Base-by-base conservation (phyloP, 225 moss, liverwort and hornwort genomes). In the Polytrichum commune region DNA sequence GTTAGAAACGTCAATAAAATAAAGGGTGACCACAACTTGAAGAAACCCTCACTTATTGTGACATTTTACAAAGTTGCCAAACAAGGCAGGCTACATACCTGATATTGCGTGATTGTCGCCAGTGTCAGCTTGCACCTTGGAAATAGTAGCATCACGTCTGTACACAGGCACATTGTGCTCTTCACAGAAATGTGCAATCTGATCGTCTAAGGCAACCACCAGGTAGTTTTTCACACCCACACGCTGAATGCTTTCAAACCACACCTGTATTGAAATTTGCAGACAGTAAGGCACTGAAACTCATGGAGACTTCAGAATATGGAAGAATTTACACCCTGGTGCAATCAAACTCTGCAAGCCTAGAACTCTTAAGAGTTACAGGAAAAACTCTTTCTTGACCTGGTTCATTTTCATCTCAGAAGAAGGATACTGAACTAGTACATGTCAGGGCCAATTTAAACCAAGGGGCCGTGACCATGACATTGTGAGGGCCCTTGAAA, bases 51-150 rank as follows among this genome's bases (percentile, higher is more conserved):
- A 46, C 46, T 13, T 13, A 3, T 46, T 46, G 46, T 46, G 46
- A 46, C 46, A 46, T 46, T 46, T 46, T 46, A 46, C 46, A 16
- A 46, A 16, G 46, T 3, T 46, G 46, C 16, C 3, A 3, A 46
- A 46, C 16, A 46, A 3, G 4, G 46, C 13, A 46, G 46, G 46
- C 46, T 13, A 58, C 61, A 79, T 65, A 69, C 94, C 97, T 63
- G 94, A 98, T 72, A 94, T 88, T 7, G 97, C 94, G 73, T 98
- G 97, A 64, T 97, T 97, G 69, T 86, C 92, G 13, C 96, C 96
- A 10, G 85, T 91, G 28, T 29, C 83, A 46, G 81, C 83, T 54
- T 98, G 97, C 22, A 79, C 71, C 27, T 81, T 85, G 19, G 94
- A 69, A 67, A 98, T 76, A 19, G 75, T 79, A 23, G 97, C 97